Evolutionary conservation across 2,329 filamentous ascomycete species (phyloP).

Genomic region (Diaporthe australafricana): DNA sequence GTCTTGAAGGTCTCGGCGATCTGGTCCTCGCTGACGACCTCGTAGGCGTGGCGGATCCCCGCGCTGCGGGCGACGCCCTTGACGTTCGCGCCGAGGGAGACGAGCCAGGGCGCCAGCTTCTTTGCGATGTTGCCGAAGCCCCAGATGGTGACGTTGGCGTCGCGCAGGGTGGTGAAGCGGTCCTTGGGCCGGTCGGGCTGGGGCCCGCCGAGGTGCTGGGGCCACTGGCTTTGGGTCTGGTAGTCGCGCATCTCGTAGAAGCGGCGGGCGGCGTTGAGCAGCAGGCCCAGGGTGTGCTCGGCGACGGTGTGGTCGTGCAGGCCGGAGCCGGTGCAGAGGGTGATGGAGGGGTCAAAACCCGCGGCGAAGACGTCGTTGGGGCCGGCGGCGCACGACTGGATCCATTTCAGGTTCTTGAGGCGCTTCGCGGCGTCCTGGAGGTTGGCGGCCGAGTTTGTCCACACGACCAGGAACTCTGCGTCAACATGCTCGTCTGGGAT

Average conservation of each 20-base stretch:
- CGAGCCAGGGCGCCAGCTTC: constrained; percentile 65
- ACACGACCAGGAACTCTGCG: constrained; percentile 71
- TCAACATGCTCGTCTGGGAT: constrained; percentile 70
- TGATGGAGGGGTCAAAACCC: constrained; percentile 66
- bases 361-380: constrained; percentile 74
- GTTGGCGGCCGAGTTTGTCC: constrained; percentile 69
- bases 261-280: constrained; percentile 65
- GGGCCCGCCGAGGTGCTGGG: constrained; percentile 70
- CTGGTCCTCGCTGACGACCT: constrained; percentile 67
- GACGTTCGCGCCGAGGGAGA: constrained; percentile 67
- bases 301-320: constrained; percentile 74
- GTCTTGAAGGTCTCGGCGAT: constrained; percentile 64
- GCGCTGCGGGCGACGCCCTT: constrained; percentile 66
- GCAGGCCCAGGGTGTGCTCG: constrained; percentile 71
- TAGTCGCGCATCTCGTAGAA: constrained; percentile 74
- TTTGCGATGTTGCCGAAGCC: constrained; percentile 77
- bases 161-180: constrained; percentile 69
- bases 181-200: constrained; percentile 65
- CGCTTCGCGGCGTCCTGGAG: constrained; percentile 67
- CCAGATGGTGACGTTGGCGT: constrained; percentile 70
- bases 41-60: constrained; percentile 68
- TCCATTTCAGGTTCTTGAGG: constrained; percentile 70
- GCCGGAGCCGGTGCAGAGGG: constrained; percentile 71
- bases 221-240: constrained; percentile 68
- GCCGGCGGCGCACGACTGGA: constrained; percentile 74